phyloP scores from a whole-genome alignment of 257 asterid species.

The Petunia secreta region DNA sequence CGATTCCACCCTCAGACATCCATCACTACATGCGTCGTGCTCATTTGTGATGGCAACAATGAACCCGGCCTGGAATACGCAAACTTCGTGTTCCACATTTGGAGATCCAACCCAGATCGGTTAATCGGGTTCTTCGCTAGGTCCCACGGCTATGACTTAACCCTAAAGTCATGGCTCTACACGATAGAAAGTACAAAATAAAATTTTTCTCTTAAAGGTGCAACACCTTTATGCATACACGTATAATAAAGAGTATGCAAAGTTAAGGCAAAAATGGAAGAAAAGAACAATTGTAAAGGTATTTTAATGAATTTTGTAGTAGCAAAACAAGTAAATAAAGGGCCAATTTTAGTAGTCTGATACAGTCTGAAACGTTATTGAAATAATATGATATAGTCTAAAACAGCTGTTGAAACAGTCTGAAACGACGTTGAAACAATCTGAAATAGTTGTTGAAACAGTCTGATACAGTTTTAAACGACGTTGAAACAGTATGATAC shows the following conservation, averaged over 20 bases:
- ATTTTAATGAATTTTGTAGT: slow-evolving; percentile 82
- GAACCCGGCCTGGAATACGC: slow-evolving; percentile 57
- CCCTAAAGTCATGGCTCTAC: slow-evolving; percentile 70
- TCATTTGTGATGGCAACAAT: slow-evolving; percentile 88
- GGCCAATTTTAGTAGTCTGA: slow-evolving; percentile 62
- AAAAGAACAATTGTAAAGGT: slow-evolving; percentile 75
- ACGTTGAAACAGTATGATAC: too few relatives aligned
- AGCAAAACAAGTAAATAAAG: slow-evolving; percentile 56
- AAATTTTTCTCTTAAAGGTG: slow-evolving; percentile 62
- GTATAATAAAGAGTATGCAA: slow-evolving; percentile 44
- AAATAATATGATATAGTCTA: too few relatives aligned
- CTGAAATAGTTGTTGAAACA: too few relatives aligned
- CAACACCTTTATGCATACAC: slow-evolving; percentile 61
- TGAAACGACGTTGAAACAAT: too few relatives aligned
- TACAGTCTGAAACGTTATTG: too few relatives aligned
- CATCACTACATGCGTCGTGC: slow-evolving; percentile 65
- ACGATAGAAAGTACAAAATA: slow-evolving; percentile 66
- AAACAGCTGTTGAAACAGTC: too few relatives aligned
- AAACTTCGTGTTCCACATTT: slow-evolving; percentile 63
- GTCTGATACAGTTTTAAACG: too few relatives aligned
- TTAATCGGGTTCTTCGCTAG: slow-evolving; percentile 78
- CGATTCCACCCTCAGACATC: slow-evolving; percentile 66
- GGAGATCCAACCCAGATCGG: slow-evolving; percentile 72
- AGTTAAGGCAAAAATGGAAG: slow-evolving; percentile 49
- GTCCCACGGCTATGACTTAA: slow-evolving; percentile 78